Percentiles rank a stretch among this genome's conserved stretches.
Evolutionary conservation across 2,329 filamentous ascomycete species (phyloP).

Genomic region (Alternaria brassicae): DNA sequence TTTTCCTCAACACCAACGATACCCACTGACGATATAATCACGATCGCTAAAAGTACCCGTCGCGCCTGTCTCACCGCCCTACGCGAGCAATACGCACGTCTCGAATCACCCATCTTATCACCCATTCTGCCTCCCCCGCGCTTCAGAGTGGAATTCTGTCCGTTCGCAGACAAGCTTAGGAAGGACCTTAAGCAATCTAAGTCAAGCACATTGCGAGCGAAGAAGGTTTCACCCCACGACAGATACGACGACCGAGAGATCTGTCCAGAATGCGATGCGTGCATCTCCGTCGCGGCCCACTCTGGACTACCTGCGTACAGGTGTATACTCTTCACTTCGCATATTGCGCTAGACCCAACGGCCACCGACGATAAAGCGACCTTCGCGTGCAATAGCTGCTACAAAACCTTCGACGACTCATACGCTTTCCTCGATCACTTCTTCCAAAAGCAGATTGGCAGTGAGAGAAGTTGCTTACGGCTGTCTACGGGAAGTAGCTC

Average conservation of each 20-base stretch:
- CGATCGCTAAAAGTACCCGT: conserved; percentile 41
- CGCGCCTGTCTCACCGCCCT: conserved; percentile 42
- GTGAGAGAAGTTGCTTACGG: conserved; percentile 40
- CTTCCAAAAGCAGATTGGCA: conserved; percentile 45
- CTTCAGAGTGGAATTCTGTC: conserved; percentile 45
- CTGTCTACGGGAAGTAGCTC: conserved; percentile 18
- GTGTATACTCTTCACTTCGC: conserved; percentile 42
- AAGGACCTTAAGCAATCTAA: conserved; percentile 32
- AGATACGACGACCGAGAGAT: conserved; percentile 45
- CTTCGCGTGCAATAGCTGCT: conserved; percentile 46
- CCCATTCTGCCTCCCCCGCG: conserved; percentile 43
- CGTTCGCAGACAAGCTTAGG: conserved; percentile 39
- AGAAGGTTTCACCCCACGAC: conserved; percentile 37
- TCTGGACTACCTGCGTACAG: conserved; percentile 42
- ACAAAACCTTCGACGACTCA: conserved; percentile 46
- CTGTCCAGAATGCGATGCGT: conserved; percentile 42
- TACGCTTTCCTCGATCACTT: conserved; percentile 48
- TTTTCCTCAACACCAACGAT: conserved; percentile 29
- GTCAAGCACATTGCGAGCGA: conserved; percentile 31
- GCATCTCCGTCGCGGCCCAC: conserved; percentile 41
- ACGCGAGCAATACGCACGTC: conserved; percentile 38
- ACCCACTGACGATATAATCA: conserved; percentile 41
- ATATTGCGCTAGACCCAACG: conserved; percentile 22
- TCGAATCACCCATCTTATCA: conserved; percentile 26
- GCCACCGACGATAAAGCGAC: conserved; percentile 28